phyloP scores from a whole-genome alignment of 441 rosid species.

The Aquilaria agallochum region DNA sequence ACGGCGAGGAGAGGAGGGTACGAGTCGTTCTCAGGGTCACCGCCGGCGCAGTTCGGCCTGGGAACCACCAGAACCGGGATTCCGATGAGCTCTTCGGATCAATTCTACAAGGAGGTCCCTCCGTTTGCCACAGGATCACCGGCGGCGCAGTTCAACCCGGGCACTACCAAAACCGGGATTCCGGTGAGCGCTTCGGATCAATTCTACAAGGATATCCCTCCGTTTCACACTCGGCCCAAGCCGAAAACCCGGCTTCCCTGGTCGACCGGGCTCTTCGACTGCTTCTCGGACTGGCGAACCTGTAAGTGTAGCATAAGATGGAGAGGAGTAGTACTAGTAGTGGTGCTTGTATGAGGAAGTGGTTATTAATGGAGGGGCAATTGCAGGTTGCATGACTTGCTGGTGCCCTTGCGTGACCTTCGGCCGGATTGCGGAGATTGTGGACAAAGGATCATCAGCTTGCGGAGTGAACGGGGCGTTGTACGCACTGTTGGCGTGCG shows the following conservation, averaged over 20 bases:
- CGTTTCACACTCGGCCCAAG: background rate
- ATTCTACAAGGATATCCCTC: slow-evolving; percentile 1
- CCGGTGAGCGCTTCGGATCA: slow-evolving; percentile 7
- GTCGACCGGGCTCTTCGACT: slow-evolving; percentile 40
- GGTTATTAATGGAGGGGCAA: background rate
- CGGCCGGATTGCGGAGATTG: slow-evolving; percentile 61
- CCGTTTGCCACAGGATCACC: background rate
- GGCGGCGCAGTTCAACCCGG: background rate
- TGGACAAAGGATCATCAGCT: slow-evolving; percentile 49
- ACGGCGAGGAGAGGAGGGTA: background rate
- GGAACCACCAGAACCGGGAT: slow-evolving; percentile 3
- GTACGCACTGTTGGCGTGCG: slow-evolving; percentile 30
- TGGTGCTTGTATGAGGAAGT: background rate
- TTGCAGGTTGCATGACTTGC: slow-evolving; percentile 53
- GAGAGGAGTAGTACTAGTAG: background rate
- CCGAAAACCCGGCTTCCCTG: slow-evolving; percentile 12
- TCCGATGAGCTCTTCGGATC: slow-evolving; percentile 7
- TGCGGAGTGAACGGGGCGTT: slow-evolving; percentile 47
- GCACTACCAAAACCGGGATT: slow-evolving; percentile 1
- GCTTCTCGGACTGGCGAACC: slow-evolving; percentile 26
- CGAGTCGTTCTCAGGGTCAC: background rate
- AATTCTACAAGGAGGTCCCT: slow-evolving; percentile 1
- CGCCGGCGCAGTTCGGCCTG: background rate
- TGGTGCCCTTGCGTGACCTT: slow-evolving; percentile 75
- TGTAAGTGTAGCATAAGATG: slow-evolving; percentile 11